phyloP scores from a whole-genome alignment of 306 rosid genomes.

The Quercus wislizeni region DNA sequence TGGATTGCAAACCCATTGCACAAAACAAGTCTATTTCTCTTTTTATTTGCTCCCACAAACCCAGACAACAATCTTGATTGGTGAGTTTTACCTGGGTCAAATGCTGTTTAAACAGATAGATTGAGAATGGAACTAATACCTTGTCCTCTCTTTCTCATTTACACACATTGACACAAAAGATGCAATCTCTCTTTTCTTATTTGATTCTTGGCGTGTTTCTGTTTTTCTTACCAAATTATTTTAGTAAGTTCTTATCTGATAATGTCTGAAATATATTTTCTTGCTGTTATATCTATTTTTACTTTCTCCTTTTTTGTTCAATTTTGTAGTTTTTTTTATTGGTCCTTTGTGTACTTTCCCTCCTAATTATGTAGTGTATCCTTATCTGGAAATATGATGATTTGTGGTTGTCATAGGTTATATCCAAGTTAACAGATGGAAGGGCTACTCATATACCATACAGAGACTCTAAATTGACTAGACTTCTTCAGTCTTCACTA shows the following conservation, averaged over 20 bases:
- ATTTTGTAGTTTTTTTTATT: neutral
- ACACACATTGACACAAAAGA: neutral
- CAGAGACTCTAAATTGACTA: slow-evolving; percentile 94
- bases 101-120: neutral
- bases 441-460: slow-evolving; percentile 91
- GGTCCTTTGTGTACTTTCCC: neutral
- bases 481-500: slow-evolving; percentile 92
- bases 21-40: neutral
- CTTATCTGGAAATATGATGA: slow-evolving; percentile 18
- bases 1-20: neutral
- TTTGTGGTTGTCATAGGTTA: slow-evolving; percentile 61
- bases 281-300: slow-evolving; percentile 1
- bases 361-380: slow-evolving; percentile 1
- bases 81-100: neutral
- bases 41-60: neutral
- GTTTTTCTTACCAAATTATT: neutral
- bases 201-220: neutral
- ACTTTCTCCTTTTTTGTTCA: neutral
- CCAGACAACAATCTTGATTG: neutral
- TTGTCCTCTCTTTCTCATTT: neutral
- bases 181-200: neutral
- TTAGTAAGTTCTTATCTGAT: neutral
- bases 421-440: slow-evolving; percentile 90
- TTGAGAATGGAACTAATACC: neutral
- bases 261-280: slow-evolving; percentile 4